Evolutionary conservation across 345 rosid species (phyloP).

Genomic region (Hevea brasiliensis): DNA sequence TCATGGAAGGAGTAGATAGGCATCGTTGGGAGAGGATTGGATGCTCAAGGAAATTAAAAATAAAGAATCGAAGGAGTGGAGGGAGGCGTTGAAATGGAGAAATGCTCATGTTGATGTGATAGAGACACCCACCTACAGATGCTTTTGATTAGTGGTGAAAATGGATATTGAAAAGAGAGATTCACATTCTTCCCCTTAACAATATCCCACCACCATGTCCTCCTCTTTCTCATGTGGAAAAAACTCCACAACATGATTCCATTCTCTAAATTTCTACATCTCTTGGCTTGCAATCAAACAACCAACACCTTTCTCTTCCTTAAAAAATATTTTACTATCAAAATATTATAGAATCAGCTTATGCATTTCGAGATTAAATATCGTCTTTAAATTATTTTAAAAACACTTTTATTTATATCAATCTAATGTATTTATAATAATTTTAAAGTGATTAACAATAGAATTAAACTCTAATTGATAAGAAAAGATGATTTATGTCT

Average conservation of each 20-base stretch:
- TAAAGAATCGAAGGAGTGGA: neutral
- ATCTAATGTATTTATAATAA: too few relatives aligned
- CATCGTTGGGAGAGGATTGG: neutral
- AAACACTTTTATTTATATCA: too few relatives aligned
- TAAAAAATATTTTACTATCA: too few relatives aligned
- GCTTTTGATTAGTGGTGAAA: neutral
- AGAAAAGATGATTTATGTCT: too few relatives aligned
- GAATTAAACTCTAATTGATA: too few relatives aligned
- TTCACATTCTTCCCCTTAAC: neutral
- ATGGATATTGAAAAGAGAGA: constrained; percentile 5
- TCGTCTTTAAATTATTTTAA: too few relatives aligned
- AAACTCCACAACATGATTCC: neutral
- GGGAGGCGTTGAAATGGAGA: constrained; percentile 5
- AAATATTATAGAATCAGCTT: too few relatives aligned
- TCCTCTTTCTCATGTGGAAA: too few relatives aligned
- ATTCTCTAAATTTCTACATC: neutral
- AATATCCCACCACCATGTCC: neutral
- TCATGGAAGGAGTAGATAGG: neutral
- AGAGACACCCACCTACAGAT: neutral
- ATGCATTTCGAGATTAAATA: too few relatives aligned
- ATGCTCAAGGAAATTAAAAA: neutral
- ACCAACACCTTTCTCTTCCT: neutral
- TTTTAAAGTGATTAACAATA: too few relatives aligned
- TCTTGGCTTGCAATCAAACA: neutral
- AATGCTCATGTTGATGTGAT: neutral